Evolutionary conservation across 768 basidiomycete genomes (phyloP).

Genomic region (Hebeloma cylindrosporum): DNA sequence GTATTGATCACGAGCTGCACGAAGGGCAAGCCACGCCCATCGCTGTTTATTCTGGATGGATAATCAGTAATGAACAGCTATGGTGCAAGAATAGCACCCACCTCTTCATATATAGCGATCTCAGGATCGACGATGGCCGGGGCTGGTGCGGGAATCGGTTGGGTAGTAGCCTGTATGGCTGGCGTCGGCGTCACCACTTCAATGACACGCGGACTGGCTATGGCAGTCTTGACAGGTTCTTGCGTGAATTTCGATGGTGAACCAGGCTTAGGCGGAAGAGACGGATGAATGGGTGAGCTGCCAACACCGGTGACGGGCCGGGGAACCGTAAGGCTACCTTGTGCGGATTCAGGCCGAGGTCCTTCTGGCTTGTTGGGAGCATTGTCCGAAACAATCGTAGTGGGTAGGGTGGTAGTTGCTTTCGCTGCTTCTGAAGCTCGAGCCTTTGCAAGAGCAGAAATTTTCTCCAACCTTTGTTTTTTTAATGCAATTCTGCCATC

Average conservation of each 20-base stretch:
- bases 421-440: conserved; percentile 26
- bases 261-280: conserved; percentile 71
- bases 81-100: conserved; percentile 27
- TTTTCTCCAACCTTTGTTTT: conserved; percentile 38
- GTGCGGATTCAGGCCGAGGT: conserved; percentile 11
- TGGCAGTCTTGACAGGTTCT: conserved; percentile 20
- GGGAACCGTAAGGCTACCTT: conserved; percentile 23
- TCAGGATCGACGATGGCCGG: conserved; percentile 33
- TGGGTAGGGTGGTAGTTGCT: conserved; percentile 13
- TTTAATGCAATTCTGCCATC: conserved; percentile 60
- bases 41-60: conserved; percentile 68
- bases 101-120: conserved; percentile 63
- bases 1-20: conserved; percentile 70
- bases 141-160: conserved; percentile 25
- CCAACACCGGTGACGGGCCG: conserved; percentile 29
- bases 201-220: conserved; percentile 25
- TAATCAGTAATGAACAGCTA: conserved; percentile 5
- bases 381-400: conserved; percentile 14
- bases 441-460: conserved; percentile 29
- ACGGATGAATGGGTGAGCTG: conserved; percentile 59
- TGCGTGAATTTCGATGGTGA: conserved; percentile 33
- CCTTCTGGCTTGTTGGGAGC: conserved; percentile 8
- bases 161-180: conserved; percentile 28
- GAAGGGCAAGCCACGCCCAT: conserved; percentile 79
- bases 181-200: no score